Percentiles rank a stretch among this genome's conserved stretches.
Evolutionary conservation across 1,284 basidiomycete genomes (phyloP).

Genomic region (Rhodotorula sp.): DNA sequence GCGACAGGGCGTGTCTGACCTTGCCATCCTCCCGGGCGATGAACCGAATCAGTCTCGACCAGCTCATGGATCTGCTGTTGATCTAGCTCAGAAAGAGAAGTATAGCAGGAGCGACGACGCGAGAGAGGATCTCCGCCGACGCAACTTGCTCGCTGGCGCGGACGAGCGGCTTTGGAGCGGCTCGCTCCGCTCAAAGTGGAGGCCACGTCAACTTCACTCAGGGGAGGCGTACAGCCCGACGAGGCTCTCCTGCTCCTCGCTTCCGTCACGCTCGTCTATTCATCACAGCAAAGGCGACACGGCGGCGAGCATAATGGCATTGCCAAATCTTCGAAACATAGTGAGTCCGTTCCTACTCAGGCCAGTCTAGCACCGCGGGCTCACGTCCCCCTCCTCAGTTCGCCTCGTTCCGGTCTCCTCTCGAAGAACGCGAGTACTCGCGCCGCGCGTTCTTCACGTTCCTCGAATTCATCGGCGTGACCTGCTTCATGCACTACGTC

Average conservation of each 20-base stretch:
- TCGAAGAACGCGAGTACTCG: slow-evolving; percentile 38
- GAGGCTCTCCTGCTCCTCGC: not conserved
- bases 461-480: slow-evolving; percentile 29
- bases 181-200: no score
- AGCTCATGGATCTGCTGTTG: not conserved
- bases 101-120: no score
- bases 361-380: not conserved
- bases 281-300: not conserved
- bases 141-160: no score
- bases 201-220: no score
- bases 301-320: slow-evolving; percentile 15
- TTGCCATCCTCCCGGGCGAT: slow-evolving; percentile 70
- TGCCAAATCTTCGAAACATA: slow-evolving; percentile 42
- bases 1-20: slow-evolving; percentile 47
- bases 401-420: slow-evolving; percentile 39
- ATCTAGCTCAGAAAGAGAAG: no score
- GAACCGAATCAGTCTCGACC: slow-evolving; percentile 70
- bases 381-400: slow-evolving; percentile 15
- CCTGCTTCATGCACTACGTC: slow-evolving; percentile 13
- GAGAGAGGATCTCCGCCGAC: no score
- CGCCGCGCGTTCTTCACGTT: slow-evolving; percentile 38
- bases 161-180: no score
- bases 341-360: slow-evolving; percentile 5
- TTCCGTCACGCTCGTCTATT: not conserved
- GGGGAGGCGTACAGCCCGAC: no score